These are phyloP conservation scores for Russula emetica DNA, from an alignment of 768 basidiomycete genomes.

Conservation along the genomic window DNA sequence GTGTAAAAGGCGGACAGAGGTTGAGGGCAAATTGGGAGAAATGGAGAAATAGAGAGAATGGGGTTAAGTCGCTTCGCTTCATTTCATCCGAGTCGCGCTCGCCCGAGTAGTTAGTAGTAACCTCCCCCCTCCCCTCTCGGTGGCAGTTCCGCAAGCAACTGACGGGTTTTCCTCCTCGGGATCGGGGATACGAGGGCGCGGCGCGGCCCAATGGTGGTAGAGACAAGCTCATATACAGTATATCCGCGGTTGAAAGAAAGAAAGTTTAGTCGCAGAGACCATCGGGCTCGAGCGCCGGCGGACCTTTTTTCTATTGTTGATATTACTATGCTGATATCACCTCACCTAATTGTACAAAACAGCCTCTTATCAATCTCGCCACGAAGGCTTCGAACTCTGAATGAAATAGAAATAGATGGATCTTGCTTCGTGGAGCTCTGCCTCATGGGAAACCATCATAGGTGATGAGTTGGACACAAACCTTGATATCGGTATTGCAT, in stretches of 20 bases:
- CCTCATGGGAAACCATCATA: background rate
- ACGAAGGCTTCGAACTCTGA: constrained; percentile 13
- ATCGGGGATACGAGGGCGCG: constrained; percentile 13
- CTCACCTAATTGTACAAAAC: background rate
- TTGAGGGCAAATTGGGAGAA: background rate
- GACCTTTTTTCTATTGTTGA: background rate
- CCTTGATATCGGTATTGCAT: constrained; percentile 12
- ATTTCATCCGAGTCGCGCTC: background rate
- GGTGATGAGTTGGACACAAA: constrained; percentile 1
- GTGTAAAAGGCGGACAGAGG: background rate
- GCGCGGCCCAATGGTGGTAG: background rate
- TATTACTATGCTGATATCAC: background rate
- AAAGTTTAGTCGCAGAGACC: background rate
- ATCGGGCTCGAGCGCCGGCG: too few relatives aligned
- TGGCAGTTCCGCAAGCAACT: constrained; percentile 4
- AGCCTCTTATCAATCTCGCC: constrained; percentile 21
- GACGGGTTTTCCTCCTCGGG: constrained; percentile 18
- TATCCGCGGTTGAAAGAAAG: constrained; percentile 4
- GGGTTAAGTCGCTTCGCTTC: constrained; percentile 21
- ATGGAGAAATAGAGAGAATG: background rate
- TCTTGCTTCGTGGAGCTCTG: constrained; percentile 8
- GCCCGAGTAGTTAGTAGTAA: background rate
- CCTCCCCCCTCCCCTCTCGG: background rate
- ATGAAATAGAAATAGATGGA: background rate
- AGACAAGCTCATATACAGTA: background rate